Base-by-base conservation (phyloP, 2,329 filamentous ascomycete species). In the Penicillium sp. region DNA sequence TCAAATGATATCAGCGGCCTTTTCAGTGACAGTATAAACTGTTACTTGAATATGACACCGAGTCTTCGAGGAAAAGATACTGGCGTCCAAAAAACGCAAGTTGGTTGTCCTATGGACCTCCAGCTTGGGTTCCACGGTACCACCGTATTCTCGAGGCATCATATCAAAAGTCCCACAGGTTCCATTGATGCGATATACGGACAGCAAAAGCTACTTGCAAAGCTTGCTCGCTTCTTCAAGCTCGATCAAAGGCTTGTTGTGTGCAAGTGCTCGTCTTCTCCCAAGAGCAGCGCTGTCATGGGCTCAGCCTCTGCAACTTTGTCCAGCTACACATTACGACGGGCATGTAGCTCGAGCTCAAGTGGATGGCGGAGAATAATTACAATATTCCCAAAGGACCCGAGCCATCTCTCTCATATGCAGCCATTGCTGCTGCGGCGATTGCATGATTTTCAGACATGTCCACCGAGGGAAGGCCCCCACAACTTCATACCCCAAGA, bases 281-380 rank as follows among this genome's bases (percentile, higher is more conserved):
- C 60, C 53, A 76, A 78, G 14, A 81, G 65, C 5, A 76, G 66
- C 28, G 60, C 67, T 8, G 38, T 74, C 52, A 75, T 65, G 22
- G 68, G 76, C 61, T 65, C 64, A 11, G 69, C 75, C 45, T 59
- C 65, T 52, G 68, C 75, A 56, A 75, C 68, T 10, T 62, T 75
- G 5, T 71, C 73, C 13, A 77, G 62, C 46, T 70, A 75, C 30
- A 73, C 70, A 2, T 75, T 58, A 37, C 75, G 73, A 3, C 74
- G 70, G 0, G 77, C 75, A 0, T 79, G 65, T 11, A 82, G 65
- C 53, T 81, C 73, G 6, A 77, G 57, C 55, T 82, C 80, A 0
- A 79, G 67, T 0, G 80, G 78, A 59, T 83, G 76, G 8, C 76
- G 73, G 35, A 82, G 70, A 53, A 81, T 81, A 65, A 19, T 16